Evolutionary conservation across 805 yeast genomes (phyloP), one percentile per base, ranked within the genome.

Genomic region (Wickerhamomyces rabaulensis): DNA sequence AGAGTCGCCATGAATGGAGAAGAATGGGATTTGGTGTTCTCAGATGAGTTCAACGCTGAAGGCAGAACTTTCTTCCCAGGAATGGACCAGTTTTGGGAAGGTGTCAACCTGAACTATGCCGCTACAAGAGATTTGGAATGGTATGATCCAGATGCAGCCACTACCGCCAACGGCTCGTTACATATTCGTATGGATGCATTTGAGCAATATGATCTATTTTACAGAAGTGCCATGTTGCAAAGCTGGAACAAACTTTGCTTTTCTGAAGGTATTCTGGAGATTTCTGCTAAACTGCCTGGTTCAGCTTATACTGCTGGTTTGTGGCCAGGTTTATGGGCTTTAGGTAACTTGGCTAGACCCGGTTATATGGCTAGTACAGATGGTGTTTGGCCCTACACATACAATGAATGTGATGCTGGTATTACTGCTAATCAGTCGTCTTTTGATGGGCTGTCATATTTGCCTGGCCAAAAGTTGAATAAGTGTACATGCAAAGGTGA

Each of bases 271-370:
- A 63, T 71, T 38, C 56, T 90, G 52, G 96, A 87, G 61, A 78
- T 85, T 6, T 80, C 89, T 9, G 92, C 87, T 0, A 75, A 76
- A 49, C 68, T 91, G 51, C 96, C 97, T 29, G 87, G 88, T 52
- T 78, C 76, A 55, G 96, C 95, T 57, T 70, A 79, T 46, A 74
- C 83, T 26, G 71, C 84, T 5, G 98, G 98, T 19, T 70, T 91
- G 53, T 91, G 98, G 98, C 97, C 98, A 1, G 98, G 97, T 73
- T 57, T 88, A 48, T 91, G 97, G 97, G 77, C 96, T 5, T 73
- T 91, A 80, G 97, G 97, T 40, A 91, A 91, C 60, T 72, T 91
- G 53, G 98, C 86, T 23, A 79, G 97, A 56, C 95, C 97, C 0
- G 98, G 98, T 10, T 91, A 79, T 61, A 67, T 80, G 69, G 88